Evolutionary conservation across 768 basidiomycete genomes (phyloP), one percentile per base, ranked within the genome.

Genomic region (Leccinum olivaceopallidum): DNA sequence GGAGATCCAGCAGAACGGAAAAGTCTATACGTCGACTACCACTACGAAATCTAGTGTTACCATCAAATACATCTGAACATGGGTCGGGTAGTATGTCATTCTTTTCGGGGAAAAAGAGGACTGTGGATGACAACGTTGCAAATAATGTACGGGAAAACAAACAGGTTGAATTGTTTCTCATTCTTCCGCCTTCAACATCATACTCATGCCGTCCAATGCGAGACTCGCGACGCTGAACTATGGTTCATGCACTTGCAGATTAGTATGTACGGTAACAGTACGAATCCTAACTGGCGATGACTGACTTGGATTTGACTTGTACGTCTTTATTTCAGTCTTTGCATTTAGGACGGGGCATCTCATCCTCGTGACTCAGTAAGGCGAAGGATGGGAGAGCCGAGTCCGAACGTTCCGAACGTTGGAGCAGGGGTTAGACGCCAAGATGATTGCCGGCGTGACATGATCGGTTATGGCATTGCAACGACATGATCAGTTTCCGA

Each of bases 301-400:
- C 34, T 36, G 13, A 36, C 34, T 36, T 36, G 13, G 13, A 36
- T 36, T 36, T 36, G 34, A 36, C 34, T 36, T 36, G 13, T 36
- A 36, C 34, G 13, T 0, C 13, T 36, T 36, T 36, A 36, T 36
- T 36, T 13, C 34, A 6, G 34, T 2, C 14, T 36, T 36, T 36
- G 13, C 34, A 36, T 36, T 5, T 34, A 34, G 32, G 32, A 34
- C 32, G 32, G 32, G 32, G 32, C 32, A 34, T 13, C 12, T 36
- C 34, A 36, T 26, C 69, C 72, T 22, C 67, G 68, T 22, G 74
- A 72, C 18, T 96, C 12, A 79, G 80, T 42, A 78, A 81, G 20
- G 92, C 92, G 16, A 80, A 88, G 53, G 86, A 90, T 95, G 90
- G 88, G 95, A 95, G 74, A 75, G 60, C 6, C 81, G 84, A 57